Evolutionary conservation across 768 basidiomycete genomes (phyloP).

Genomic region (Hericium erinaceus): DNA sequence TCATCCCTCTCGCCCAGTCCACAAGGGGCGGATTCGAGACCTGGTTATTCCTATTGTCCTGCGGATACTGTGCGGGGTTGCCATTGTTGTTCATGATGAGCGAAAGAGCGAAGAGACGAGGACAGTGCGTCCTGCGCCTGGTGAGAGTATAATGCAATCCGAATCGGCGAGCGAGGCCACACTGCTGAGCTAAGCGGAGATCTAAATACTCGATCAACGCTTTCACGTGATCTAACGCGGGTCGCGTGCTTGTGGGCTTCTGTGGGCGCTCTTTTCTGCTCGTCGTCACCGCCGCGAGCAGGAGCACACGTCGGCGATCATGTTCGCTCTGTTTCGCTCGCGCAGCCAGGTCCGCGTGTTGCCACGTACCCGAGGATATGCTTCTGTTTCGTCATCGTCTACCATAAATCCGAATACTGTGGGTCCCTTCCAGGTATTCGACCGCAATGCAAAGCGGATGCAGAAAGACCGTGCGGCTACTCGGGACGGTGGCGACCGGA

Average conservation of each 20-base stretch:
- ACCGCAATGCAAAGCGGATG: conserved; percentile 63
- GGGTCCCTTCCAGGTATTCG: conserved; percentile 78
- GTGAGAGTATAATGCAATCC: not conserved
- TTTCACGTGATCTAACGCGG: not conserved
- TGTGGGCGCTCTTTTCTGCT: not conserved
- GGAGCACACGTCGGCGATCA: not conserved
- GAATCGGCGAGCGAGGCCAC: not conserved
- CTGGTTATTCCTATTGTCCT: not conserved
- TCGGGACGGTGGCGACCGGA: conserved; percentile 46
- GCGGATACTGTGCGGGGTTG: not conserved
- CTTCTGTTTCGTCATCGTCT: conserved; percentile 14
- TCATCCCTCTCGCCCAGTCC: not conserved
- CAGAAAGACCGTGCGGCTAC: conserved; percentile 72
- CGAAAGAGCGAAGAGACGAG: not conserved
- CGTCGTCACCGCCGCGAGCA: not conserved
- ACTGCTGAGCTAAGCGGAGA: not conserved
- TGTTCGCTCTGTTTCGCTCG: not conserved
- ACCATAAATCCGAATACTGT: conserved; percentile 33
- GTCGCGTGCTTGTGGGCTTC: not conserved
- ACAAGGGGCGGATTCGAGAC: not conserved
- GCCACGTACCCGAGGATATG: not conserved
- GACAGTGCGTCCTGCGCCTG: no score
- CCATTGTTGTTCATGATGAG: not conserved
- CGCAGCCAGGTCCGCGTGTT: not conserved
- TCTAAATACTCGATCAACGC: not conserved